Base-by-base conservation (phyloP, 192 early-diverging fungal genomes). In the Coemansia sp. region DNA sequence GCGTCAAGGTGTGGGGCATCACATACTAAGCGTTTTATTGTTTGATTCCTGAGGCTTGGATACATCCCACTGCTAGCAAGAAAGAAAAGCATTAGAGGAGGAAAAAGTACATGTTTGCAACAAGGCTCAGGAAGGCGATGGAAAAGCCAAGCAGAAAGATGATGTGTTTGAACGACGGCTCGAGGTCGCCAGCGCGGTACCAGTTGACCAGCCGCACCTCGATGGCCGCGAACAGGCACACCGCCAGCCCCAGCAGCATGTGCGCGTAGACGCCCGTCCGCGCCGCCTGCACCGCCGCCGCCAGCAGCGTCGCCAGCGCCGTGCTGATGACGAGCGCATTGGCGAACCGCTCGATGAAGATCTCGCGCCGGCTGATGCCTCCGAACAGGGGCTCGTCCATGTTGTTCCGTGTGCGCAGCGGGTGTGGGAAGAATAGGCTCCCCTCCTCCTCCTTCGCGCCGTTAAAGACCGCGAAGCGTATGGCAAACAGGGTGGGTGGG, bases 1-100 rank as follows among this genome's bases (percentile, higher is more conserved):
- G 77, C 62, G 86, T 97, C 61, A 95, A 93, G 83, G 85, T 88
- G 21, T 92, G 89, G 89, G 68, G 18, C 20, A 24, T 76, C 36
- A 63, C 68, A 15, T 69, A 67, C 18, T 46, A 46, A 46, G 44
- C 11, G 30, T 30, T 30, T 30, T 30, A 30, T 30, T 30, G 1
- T 30, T 30, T 30, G 30, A 30, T 30, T 30, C 30, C 3, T 30
- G 39, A 14, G 7, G 2, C 1, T 12, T 41, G 39, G 39, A 12
- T 14, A 41, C 39, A 41, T 41, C 39, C 6, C 7, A 14, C 9
- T 41, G 39, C 6, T 41, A 41, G 39, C 39, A 41, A 1, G 30
- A 41, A 41, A 41, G 39, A 41, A 12, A 14, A 14, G 1, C 1
- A 26, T 55, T 66, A 59, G 23, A 43, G 52, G 24, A 53, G 51